phyloP scores from a whole-genome alignment of 352 stramenopile species.

The Phytophthora nicotianae region DNA sequence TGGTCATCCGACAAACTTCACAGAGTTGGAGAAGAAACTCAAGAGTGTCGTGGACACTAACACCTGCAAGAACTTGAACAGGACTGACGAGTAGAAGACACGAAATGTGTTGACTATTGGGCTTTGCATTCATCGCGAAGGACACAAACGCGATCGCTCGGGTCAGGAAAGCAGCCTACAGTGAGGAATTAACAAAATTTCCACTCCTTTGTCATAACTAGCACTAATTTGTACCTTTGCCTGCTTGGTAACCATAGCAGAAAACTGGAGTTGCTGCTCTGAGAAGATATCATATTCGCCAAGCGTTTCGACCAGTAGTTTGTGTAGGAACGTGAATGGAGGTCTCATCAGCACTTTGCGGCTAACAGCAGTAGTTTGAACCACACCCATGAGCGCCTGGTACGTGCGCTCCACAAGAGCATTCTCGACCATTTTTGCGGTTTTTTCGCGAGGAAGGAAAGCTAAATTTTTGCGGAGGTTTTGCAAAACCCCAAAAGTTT shows the following conservation, averaged over 20 bases:
- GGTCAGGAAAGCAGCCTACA: constrained; percentile 76
- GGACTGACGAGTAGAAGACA: constrained; percentile 81
- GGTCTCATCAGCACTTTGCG: constrained; percentile 70
- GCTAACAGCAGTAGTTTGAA: constrained; percentile 73
- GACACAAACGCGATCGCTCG: constrained; percentile 78
- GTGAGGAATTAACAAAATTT: background rate
- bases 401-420: constrained; percentile 69
- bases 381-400: constrained; percentile 57
- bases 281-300: constrained; percentile 68
- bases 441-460: background rate
- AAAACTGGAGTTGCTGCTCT: constrained; percentile 65
- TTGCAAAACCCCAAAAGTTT: background rate
- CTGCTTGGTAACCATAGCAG: constrained; percentile 65
- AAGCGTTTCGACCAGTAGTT: constrained; percentile 75
- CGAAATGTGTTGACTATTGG: constrained; percentile 53
- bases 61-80: constrained; percentile 80
- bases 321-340: constrained; percentile 87
- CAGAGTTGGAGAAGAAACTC: constrained; percentile 80
- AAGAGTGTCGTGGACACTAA: constrained; percentile 67
- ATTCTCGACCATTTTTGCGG: constrained; percentile 21
- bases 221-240: constrained; percentile 50
- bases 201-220: background rate
- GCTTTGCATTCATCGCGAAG: constrained; percentile 50
- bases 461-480: constrained; percentile 10
- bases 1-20: constrained; percentile 55